Evolutionary conservation across 164 flowering plant genomes (phyloP).

Genomic region (Vitis riparia): DNA sequence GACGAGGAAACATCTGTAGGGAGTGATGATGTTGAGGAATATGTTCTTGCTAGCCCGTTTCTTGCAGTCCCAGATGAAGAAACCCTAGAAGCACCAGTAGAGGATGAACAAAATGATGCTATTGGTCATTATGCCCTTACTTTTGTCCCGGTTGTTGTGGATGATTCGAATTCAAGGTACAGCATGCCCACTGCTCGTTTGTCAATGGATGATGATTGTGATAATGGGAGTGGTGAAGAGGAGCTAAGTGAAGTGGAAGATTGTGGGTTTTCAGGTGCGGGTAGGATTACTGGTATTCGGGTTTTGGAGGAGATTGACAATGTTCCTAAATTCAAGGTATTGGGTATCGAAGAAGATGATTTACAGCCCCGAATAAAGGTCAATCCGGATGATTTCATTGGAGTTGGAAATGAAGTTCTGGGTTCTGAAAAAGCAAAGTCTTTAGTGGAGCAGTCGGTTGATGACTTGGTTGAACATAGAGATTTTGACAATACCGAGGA

Average conservation of each 20-base stretch:
- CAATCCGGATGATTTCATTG: neutral
- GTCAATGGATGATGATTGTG: conserved; percentile 32
- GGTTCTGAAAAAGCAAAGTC: neutral
- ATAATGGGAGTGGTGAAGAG: conserved; percentile 13
- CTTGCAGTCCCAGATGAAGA: conserved; percentile 8
- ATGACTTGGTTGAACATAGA: neutral
- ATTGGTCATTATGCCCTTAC: neutral
- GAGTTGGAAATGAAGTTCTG: neutral
- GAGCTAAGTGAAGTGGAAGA: conserved; percentile 9
- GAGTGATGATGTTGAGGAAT: conserved; percentile 11
- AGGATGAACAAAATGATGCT: conserved; percentile 14
- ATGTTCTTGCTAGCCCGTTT: conserved; percentile 8
- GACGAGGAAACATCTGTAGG: conserved; percentile 22
- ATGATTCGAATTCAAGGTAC: neutral
- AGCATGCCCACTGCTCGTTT: conserved; percentile 30
- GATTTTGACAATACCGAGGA: neutral
- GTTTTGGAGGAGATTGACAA: conserved; percentile 7
- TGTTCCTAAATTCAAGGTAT: conserved; percentile 18
- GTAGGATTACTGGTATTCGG: conserved; percentile 15
- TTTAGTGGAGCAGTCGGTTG: neutral
- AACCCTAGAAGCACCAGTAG: neutral
- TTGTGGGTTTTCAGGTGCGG: conserved; percentile 3
- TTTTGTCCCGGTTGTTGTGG: conserved; percentile 1
- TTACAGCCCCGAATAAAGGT: neutral
- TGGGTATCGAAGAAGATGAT: conserved; percentile 8